phyloP scores from a whole-genome alignment of 73 alveolate genomes.

The Tetrahymena borealis region DNA sequence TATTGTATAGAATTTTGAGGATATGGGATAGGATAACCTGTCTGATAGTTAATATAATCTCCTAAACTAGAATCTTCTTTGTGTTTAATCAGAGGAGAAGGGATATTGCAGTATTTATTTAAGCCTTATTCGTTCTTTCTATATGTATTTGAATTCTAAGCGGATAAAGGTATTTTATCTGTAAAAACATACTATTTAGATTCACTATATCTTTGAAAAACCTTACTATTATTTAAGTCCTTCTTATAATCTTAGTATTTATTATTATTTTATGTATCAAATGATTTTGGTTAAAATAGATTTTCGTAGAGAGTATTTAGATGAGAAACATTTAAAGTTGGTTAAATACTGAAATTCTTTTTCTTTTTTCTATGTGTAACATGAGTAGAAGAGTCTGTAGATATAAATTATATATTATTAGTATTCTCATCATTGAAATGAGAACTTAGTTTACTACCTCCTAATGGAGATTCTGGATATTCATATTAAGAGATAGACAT shows the following conservation, averaged over 20 bases:
- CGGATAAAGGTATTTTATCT: too few relatives aligned
- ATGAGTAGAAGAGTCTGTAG: not conserved
- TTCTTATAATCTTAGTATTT: too few relatives aligned
- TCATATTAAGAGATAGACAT: not conserved
- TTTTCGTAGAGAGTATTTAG: not conserved
- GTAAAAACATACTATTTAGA: too few relatives aligned
- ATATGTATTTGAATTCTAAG: too few relatives aligned
- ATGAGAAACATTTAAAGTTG: not conserved
- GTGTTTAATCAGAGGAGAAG: too few relatives aligned
- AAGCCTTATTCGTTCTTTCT: too few relatives aligned
- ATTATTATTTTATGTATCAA: not conserved
- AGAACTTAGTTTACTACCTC: not conserved
- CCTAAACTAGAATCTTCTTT: too few relatives aligned
- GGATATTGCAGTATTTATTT: too few relatives aligned
- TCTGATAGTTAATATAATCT: not conserved
- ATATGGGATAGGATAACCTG: not conserved
- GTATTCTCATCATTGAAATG: not conserved
- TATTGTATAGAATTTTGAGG: not conserved
- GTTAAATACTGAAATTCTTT: not conserved
- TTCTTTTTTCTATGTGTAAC: not conserved
- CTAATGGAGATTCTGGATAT: not conserved
- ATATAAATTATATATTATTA: not conserved
- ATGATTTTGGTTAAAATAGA: not conserved
- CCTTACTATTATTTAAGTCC: too few relatives aligned
- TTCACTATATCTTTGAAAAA: too few relatives aligned